Evolutionary conservation across 345 rosid species (phyloP).

Genomic region (Eucalyptus melliodora): DNA sequence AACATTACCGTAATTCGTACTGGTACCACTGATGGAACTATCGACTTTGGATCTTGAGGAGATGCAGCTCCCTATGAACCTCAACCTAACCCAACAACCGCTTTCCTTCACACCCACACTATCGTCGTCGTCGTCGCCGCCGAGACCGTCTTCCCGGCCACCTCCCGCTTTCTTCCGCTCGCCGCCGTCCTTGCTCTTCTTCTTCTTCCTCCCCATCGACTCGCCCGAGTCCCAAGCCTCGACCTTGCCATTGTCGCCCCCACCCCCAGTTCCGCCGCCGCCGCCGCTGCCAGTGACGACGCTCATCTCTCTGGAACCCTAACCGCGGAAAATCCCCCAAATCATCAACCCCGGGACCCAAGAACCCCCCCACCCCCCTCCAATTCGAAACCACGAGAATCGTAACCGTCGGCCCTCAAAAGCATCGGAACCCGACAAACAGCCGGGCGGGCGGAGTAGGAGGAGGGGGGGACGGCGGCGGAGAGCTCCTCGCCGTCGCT

Average conservation of each 20-base stretch:
- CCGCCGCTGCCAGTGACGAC: conserved; percentile 3
- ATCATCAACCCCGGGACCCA: background rate
- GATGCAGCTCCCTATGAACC: conserved; percentile 48
- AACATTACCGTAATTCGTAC: conserved; percentile 23
- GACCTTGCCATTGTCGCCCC: conserved; percentile 27
- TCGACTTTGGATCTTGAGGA: conserved; percentile 77
- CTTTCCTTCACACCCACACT: conserved; percentile 17
- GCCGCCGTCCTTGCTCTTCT: background rate
- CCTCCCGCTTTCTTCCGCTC: conserved; percentile 9
- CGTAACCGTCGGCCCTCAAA: background rate
- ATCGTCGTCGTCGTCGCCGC: conserved; percentile 10
- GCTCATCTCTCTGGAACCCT: background rate
- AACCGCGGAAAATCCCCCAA: background rate
- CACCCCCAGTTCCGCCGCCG: conserved; percentile 3
- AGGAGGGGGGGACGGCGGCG: background rate
- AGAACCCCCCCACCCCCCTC: background rate
- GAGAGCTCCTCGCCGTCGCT: background rate
- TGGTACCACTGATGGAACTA: conserved; percentile 48
- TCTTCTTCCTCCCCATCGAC: conserved; percentile 39
- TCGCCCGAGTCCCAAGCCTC: conserved; percentile 25
- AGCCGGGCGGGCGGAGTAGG: background rate
- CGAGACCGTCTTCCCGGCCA: conserved; percentile 1
- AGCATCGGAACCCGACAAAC: background rate
- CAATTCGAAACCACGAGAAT: background rate
- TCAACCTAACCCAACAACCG: conserved; percentile 65